A percentile compares a stretch with the other conserved stretches of the same genome.
These are phyloP conservation scores for Quercus aquifolioides DNA, from an alignment of 306 rosid genomes.

Conservation along the genomic window DNA sequence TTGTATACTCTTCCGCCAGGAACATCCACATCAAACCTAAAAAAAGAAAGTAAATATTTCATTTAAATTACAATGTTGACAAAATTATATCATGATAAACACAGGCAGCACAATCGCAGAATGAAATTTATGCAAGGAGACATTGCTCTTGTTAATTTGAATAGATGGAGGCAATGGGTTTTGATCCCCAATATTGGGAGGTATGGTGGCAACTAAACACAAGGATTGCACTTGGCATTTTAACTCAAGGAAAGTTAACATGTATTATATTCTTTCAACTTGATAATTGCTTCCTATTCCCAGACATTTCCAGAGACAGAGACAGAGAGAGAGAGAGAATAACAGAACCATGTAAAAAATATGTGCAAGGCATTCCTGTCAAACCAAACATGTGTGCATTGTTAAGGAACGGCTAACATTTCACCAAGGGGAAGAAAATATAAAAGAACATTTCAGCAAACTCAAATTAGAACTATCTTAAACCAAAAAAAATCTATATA, in stretches of 20 bases:
- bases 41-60: conserved; percentile 12
- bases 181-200: too few species aligned
- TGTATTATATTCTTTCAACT: neutral
- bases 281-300: neutral
- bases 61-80: neutral
- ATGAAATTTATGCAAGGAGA: neutral
- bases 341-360: neutral
- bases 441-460: neutral
- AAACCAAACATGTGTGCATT: neutral
- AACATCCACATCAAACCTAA: conserved; percentile 92
- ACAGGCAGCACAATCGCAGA: neutral
- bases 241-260: neutral
- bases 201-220: too few species aligned
- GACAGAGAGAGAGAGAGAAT: neutral
- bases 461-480: neutral
- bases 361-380: neutral
- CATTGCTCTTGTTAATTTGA: too few species aligned
- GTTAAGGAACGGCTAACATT: neutral
- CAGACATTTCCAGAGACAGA: neutral
- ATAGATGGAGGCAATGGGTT: too few species aligned
- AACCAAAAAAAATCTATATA: neutral
- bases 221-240: neutral
- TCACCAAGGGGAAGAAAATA: neutral
- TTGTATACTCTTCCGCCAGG: conserved; percentile 90
- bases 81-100: neutral